These are phyloP conservation scores for Rhizopus sp. DNA, from an alignment of 371 early-diverging fungal species.

Conservation along the genomic window DNA sequence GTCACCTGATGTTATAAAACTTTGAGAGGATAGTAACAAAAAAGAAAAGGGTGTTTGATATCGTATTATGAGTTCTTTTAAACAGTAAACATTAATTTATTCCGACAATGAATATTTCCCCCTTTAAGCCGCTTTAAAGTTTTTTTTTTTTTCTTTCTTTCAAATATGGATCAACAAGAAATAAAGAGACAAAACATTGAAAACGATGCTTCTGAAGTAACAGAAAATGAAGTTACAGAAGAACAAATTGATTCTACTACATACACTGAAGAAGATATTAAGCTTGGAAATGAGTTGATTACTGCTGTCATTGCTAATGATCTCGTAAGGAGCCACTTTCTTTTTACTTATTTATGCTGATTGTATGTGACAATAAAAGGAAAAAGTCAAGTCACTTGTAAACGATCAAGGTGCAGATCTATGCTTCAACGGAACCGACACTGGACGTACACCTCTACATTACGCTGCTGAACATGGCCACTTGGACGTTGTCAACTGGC, in stretches of 20 bases:
- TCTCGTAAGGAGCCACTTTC: constrained; percentile 28
- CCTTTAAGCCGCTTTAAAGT: too few relatives aligned
- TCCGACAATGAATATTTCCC: too few relatives aligned
- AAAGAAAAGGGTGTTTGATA: too few relatives aligned
- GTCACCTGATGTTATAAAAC: too few relatives aligned
- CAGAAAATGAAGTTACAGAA: constrained; percentile 1
- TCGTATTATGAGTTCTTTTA: too few relatives aligned
- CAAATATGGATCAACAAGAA: constrained; percentile 13
- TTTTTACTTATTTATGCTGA: neutral
- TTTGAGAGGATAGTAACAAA: too few relatives aligned
- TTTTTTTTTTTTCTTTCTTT: too few relatives aligned
- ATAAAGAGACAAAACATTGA: constrained; percentile 26
- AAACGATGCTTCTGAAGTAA: neutral
- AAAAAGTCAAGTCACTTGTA: constrained; percentile 35
- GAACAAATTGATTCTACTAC: constrained; percentile 5
- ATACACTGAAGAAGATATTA: constrained; percentile 43
- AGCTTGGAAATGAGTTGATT: constrained; percentile 36
- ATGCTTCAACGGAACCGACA: constrained; percentile 41
- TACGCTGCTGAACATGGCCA: constrained; percentile 50
- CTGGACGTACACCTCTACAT: constrained; percentile 53
- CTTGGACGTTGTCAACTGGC: constrained; percentile 57
- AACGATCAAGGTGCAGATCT: constrained; percentile 43
- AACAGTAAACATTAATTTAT: too few relatives aligned
- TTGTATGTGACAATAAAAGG: constrained; percentile 21
- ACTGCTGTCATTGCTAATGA: constrained; percentile 42